A percentile compares a stretch with the other conserved stretches of the same genome.
phyloP scores from a whole-genome alignment of 2,329 filamentous ascomycete species.

The Colletotrichum spaethianum region DNA sequence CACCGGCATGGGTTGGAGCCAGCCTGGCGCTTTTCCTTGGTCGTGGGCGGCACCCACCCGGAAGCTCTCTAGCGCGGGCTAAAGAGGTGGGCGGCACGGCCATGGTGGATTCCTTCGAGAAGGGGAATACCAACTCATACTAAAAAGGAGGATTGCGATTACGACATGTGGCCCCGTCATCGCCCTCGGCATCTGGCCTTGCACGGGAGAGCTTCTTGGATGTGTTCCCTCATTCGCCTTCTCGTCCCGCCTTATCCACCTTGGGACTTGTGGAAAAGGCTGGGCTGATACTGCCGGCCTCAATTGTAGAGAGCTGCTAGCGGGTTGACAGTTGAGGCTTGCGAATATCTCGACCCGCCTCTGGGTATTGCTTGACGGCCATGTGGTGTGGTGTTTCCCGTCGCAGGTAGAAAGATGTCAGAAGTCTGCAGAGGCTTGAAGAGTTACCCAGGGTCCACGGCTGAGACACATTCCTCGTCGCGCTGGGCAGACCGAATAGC shows the following conservation, averaged over 20 bases:
- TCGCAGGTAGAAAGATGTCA: neutral
- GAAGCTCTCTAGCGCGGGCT: neutral
- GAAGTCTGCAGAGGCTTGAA: neutral
- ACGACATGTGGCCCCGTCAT: conserved; percentile 19
- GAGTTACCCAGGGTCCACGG: neutral
- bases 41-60: neutral
- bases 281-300: neutral
- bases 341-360: neutral
- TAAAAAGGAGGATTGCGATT: neutral
- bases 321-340: neutral
- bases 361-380: neutral
- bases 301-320: neutral
- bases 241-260: conserved; percentile 4
- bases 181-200: conserved; percentile 12
- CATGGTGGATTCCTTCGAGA: conserved; percentile 23
- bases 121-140: neutral
- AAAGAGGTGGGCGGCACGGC: neutral
- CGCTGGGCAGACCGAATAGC: neutral
- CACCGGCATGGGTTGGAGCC: conserved; percentile 2
- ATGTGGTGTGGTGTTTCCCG: no score
- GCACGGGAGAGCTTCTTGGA: neutral
- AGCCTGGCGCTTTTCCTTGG: conserved; percentile 10
- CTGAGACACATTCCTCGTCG: neutral
- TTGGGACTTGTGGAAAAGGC: neutral
- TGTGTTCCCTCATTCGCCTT: neutral